Evolutionary conservation across 352 stramenopile genomes (phyloP), one percentile per base, ranked within the genome.

Genomic region (Globisporangium abappressorium): DNA sequence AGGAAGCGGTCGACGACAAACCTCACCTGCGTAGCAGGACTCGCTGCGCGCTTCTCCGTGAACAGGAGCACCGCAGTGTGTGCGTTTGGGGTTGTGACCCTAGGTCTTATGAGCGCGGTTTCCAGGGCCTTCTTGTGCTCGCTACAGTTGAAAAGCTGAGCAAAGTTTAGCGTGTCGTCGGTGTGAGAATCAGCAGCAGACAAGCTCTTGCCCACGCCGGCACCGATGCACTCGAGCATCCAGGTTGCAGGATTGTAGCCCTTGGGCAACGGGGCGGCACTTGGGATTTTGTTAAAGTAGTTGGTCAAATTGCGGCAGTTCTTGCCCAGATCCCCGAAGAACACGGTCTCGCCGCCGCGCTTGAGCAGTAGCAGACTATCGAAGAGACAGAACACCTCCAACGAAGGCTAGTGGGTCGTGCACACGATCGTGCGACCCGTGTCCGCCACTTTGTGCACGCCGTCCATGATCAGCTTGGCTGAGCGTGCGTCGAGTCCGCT

Each of bases 391-490:
- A 97, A 96, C 0, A 97, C 81, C 54, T 97, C 84, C 1, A 79
- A 84, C 12, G 77, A 85, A 14, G 92, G 92, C 73, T 98, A 91
- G 69, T 98, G 92, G 74, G 97, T 97, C 28, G 89, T 97, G 58
- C 92, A 96, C 9, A 97, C 71, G n/a, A 98, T 78, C 7, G 82
- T 94, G 6, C 79, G 70, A 1, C 91, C 89, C 18, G 78, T 78
- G 58, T 79, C 69, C 2, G 90, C 89, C 46, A 97, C 82, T 43
- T 95, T 93, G 62, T 91, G 89, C 26, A 97, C 78, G 2, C 94
- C 80, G 22, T 92, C 78, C 68, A 97, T 92, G 33, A 97, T 69
- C 46, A 93, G 70, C 61, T 96, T 86, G 4, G 93, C 82, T 1
- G 24, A 41, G 34, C 9, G 34, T 7, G 34, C 34, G 34, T 41